Conservation (phyloP, 2,329 filamentous ascomycete genomes). For the Epichloe festucae region DNA sequence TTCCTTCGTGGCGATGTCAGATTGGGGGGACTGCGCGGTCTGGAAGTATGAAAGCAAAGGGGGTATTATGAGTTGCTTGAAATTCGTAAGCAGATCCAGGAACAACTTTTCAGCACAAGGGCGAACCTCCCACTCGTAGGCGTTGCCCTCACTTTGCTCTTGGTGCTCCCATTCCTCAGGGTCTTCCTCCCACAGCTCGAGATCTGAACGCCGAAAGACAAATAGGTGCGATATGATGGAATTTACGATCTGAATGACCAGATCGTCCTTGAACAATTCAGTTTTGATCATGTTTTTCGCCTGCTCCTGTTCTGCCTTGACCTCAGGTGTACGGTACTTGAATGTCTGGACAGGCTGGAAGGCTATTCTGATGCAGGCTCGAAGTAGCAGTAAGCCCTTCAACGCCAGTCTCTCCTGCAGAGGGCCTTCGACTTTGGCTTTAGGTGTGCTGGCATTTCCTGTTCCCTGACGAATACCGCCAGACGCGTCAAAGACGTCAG, state of each 20-base stretch:
- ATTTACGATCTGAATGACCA: constrained; percentile 73
- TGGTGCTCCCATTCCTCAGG: constrained; percentile 91
- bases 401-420: constrained; percentile 69
- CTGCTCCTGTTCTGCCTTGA: constrained; percentile 61
- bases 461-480: constrained; percentile 38
- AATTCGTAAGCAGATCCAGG: constrained; percentile 78
- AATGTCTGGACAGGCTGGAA: constrained; percentile 73
- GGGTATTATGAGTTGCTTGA: constrained; percentile 66
- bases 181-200: constrained; percentile 87
- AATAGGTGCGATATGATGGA: constrained; percentile 79
- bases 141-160: constrained; percentile 72
- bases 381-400: constrained; percentile 69
- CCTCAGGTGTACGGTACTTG: constrained; percentile 62
- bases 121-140: constrained; percentile 84
- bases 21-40: constrained; percentile 51
- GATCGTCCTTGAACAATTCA: constrained; percentile 60
- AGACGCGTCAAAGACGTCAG: constrained; percentile 56
- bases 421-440: constrained; percentile 43
- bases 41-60: constrained; percentile 76
- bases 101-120: constrained; percentile 92
- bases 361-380: constrained; percentile 74
- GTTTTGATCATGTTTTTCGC: constrained; percentile 58
- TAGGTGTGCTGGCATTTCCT: constrained; percentile 24
- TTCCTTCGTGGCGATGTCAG: constrained; percentile 74
- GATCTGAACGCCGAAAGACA: constrained; percentile 70